A percentile compares a stretch with the other conserved stretches of the same genome.
These are phyloP conservation scores for Calvatia gigantea DNA, from an alignment of 768 basidiomycete species.

Conservation along the genomic window DNA sequence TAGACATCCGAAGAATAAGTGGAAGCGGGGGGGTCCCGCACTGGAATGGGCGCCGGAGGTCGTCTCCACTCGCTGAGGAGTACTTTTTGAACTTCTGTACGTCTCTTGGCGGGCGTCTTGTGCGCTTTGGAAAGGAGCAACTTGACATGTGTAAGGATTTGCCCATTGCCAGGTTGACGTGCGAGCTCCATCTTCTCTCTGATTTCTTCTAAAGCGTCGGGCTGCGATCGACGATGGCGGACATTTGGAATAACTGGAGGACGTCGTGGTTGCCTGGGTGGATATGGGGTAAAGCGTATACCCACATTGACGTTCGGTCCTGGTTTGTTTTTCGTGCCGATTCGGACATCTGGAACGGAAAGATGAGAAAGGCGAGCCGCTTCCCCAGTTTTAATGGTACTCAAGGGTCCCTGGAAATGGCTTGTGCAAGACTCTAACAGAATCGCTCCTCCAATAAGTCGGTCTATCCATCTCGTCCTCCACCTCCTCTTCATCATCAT, in stretches of 20 bases:
- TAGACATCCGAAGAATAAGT: neutral
- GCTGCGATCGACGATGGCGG: neutral
- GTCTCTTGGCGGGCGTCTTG: constrained; percentile 12
- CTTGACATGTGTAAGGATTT: constrained; percentile 7
- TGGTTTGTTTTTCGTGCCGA: neutral
- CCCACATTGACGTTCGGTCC: neutral
- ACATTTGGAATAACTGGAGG: neutral
- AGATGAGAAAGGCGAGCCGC: constrained; percentile 32
- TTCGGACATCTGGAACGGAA: constrained; percentile 17
- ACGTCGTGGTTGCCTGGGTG: neutral
- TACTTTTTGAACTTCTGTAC: constrained; percentile 18
- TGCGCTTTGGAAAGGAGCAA: constrained; percentile 20
- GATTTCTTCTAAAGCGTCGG: neutral
- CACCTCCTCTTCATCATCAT: no score
- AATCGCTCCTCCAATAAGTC: no score
- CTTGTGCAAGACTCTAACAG: neutral
- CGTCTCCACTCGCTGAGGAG: constrained; percentile 18
- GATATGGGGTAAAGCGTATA: neutral
- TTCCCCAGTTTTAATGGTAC: constrained; percentile 25
- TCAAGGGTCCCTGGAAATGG: constrained; percentile 12
- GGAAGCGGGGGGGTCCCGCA: neutral
- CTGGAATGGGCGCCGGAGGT: neutral
- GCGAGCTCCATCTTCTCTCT: neutral
- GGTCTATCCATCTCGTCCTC: no score
- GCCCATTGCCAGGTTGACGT: neutral